Conservation (phyloP, 495 filamentous ascomycete species). For the Neurospora sp. region DNA sequence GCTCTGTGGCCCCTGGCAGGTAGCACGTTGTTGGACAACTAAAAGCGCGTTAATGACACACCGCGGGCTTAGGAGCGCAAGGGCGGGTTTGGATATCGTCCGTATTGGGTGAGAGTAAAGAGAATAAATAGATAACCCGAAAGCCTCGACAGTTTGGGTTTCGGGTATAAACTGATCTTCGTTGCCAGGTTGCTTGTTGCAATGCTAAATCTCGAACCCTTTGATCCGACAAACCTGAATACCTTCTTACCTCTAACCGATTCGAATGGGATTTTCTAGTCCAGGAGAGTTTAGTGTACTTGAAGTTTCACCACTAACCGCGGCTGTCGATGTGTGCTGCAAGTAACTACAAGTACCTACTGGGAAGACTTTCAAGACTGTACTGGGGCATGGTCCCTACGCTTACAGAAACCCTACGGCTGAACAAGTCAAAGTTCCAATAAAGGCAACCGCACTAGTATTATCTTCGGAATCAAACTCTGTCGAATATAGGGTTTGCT, state of each 20-base stretch:
- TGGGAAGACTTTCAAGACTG: background rate
- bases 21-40: background rate
- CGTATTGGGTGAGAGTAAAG: background rate
- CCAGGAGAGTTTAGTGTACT: background rate
- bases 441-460: background rate
- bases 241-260: background rate
- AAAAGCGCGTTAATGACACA: background rate
- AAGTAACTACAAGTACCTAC: background rate
- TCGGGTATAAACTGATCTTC: background rate
- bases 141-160: background rate
- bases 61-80: background rate
- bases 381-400: background rate
- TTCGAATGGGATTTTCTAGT: background rate
- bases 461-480: background rate
- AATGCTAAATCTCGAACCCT: background rate
- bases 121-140: background rate
- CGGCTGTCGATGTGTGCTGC: background rate
- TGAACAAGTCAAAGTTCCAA: background rate
- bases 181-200: background rate
- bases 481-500: background rate
- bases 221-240: background rate
- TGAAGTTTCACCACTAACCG: background rate
- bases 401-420: background rate
- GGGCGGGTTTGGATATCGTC: background rate
- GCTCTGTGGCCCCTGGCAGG: background rate